Conservation (phyloP, 139 green algal species). For the Picochlorum costavermella region DNA sequence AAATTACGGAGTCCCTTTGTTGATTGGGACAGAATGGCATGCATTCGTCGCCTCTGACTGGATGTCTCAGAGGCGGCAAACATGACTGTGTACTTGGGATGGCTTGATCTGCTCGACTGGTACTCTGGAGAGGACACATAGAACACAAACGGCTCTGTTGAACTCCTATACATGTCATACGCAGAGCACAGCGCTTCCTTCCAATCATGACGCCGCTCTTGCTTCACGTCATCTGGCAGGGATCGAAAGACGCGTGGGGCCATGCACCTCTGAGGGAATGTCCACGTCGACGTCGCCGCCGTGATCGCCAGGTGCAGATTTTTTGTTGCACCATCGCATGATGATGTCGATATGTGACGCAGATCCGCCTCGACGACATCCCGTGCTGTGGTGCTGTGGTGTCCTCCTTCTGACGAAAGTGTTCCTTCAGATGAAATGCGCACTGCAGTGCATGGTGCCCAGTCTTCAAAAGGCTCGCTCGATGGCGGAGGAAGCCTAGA, state of each 20-base stretch:
- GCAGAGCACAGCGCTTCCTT: conserved; percentile 35
- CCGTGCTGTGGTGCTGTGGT: too few species aligned
- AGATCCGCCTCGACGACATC: too few species aligned
- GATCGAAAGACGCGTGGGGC: neutral
- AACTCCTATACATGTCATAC: conserved; percentile 30
- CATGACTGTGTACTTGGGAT: conserved; percentile 28
- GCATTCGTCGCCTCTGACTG: conserved; percentile 17
- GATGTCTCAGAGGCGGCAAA: conserved; percentile 40
- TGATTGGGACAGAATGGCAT: conserved; percentile 45
- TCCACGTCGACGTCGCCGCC: conserved; percentile 35
- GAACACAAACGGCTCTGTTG: conserved; percentile 28
- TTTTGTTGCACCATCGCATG: too few species aligned
- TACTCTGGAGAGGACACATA: conserved; percentile 28
- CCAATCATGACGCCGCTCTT: conserved; percentile 30
- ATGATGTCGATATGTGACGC: too few species aligned
- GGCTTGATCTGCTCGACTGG: conserved; percentile 8
- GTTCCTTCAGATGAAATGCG: too few species aligned
- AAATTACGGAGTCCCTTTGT: conserved; percentile 21
- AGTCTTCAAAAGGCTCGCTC: too few species aligned
- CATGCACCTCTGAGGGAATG: conserved; percentile 25
- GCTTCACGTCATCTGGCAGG: conserved; percentile 8
- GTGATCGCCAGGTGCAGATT: conserved; percentile 20
- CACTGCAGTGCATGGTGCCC: too few species aligned
- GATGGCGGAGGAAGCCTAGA: too few species aligned
- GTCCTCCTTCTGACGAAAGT: too few species aligned